These are phyloP conservation scores for Apostasia ramifera DNA, from an alignment of 106 monocot genomes.

Conservation along the genomic window DNA sequence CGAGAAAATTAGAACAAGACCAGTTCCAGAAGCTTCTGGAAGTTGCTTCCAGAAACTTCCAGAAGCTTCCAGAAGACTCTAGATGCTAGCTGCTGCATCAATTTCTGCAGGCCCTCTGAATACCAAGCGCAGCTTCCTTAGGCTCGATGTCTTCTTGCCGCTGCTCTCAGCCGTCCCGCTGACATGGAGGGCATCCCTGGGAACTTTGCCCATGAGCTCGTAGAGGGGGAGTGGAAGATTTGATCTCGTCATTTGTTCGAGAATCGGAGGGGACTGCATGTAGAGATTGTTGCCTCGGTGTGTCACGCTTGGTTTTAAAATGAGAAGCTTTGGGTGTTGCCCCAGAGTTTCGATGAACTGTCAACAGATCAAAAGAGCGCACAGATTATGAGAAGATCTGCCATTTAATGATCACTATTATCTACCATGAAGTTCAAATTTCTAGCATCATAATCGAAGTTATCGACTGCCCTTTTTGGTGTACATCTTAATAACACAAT, in stretches of 20 bases:
- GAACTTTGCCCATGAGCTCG: conserved; percentile 49
- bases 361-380: not conserved
- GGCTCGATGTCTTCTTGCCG: conserved; percentile 51
- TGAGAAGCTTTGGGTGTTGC: conserved; percentile 53
- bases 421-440: too few species aligned
- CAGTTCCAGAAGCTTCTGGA: too few species aligned
- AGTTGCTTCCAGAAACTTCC: too few species aligned
- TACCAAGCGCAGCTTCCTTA: conserved; percentile 67
- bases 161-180: conserved; percentile 49
- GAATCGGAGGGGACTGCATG: conserved; percentile 86
- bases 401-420: too few species aligned
- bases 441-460: too few species aligned
- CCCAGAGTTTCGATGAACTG: conserved; percentile 83
- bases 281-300: conserved; percentile 71
- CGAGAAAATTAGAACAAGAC: too few species aligned
- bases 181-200: conserved; percentile 58
- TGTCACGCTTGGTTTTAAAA: conserved; percentile 69
- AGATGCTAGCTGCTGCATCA: conserved; percentile 24
- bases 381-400: too few species aligned
- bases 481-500: too few species aligned
- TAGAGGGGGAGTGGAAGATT: conserved; percentile 65
- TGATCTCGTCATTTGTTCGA: conserved; percentile 89
- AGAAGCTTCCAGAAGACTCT: conserved; percentile 1
- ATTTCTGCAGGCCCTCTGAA: conserved; percentile 49
- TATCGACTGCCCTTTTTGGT: too few species aligned